Conservation (phyloP, 768 basidiomycete species). For the Vararia minispora region DNA sequence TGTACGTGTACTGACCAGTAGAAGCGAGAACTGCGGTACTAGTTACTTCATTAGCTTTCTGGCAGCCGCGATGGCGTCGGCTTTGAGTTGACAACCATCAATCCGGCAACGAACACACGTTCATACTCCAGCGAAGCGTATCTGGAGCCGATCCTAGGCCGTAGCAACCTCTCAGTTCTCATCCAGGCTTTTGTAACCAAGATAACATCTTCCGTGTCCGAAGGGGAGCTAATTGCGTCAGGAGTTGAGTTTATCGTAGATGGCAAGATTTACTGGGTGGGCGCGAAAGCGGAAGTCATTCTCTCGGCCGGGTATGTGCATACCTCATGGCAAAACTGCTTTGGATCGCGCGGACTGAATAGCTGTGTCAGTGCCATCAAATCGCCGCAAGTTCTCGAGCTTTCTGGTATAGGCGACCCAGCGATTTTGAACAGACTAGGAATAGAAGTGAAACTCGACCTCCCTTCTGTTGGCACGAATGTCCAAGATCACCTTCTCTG, state of each 20-base stretch:
- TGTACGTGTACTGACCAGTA: too few species aligned
- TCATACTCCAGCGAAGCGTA: too few species aligned
- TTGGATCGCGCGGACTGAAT: neutral
- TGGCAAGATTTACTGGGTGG: conserved; percentile 19
- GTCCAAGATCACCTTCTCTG: conserved; percentile 37
- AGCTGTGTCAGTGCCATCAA: conserved; percentile 24
- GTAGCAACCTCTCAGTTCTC: neutral
- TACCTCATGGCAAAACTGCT: too few species aligned
- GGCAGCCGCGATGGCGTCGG: too few species aligned
- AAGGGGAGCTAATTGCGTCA: conserved; percentile 21
- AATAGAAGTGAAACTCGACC: conserved; percentile 27
- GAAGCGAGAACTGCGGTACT: too few species aligned
- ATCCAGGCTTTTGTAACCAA: neutral
- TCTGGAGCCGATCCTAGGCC: neutral
- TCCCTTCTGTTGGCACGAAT: conserved; percentile 41
- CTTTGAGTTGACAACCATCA: too few species aligned
- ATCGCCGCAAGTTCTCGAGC: conserved; percentile 36
- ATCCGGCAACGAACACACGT: conserved; percentile 6
- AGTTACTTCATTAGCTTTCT: too few species aligned
- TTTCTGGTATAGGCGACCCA: conserved; percentile 44
- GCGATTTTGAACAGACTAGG: conserved; percentile 28
- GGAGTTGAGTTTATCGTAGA: conserved; percentile 24
- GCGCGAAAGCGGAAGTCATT: conserved; percentile 30
- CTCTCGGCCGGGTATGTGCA: conserved; percentile 28
- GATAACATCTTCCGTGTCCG: too few species aligned